These are phyloP conservation scores for Sclerotinia borealis DNA, from an alignment of 2,329 filamentous ascomycete species.

Conservation along the genomic window DNA sequence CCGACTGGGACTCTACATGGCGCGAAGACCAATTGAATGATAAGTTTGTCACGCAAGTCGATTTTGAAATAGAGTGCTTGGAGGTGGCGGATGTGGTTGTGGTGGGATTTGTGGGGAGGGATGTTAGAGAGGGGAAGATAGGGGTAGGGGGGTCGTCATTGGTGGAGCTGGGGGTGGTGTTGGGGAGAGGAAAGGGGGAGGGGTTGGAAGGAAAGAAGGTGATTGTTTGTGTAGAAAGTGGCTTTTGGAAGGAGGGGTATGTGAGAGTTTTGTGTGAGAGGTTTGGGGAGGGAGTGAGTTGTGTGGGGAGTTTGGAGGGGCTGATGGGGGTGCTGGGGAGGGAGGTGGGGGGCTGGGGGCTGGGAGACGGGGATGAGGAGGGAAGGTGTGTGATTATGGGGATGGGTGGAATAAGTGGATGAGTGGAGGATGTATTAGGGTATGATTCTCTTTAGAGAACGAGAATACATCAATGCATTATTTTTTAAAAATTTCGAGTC, in stretches of 20 bases:
- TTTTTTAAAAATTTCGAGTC: too few species aligned
- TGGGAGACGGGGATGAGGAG: background rate
- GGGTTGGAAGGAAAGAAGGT: slow-evolving; percentile 65
- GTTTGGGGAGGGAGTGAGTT: slow-evolving; percentile 38
- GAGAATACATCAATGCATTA: too few species aligned
- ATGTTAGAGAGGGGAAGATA: slow-evolving; percentile 69
- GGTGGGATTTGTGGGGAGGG: slow-evolving; percentile 55
- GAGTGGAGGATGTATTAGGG: slow-evolving; percentile 57
- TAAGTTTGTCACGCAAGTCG: slow-evolving; percentile 47
- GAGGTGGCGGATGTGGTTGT: slow-evolving; percentile 49
- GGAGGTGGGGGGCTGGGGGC: slow-evolving; percentile 50
- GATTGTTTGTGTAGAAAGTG: slow-evolving; percentile 65
- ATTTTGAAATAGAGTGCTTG: slow-evolving; percentile 56
- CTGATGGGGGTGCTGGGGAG: slow-evolving; percentile 43
- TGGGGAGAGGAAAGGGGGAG: slow-evolving; percentile 41
- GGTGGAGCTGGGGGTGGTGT: slow-evolving; percentile 47
- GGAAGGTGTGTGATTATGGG: slow-evolving; percentile 57
- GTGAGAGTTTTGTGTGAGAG: slow-evolving; percentile 50
- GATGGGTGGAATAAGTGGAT: slow-evolving; percentile 33
- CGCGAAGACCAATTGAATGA: slow-evolving; percentile 42
- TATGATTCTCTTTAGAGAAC: slow-evolving; percentile 72
- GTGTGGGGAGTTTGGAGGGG: slow-evolving; percentile 39
- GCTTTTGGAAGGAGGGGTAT: slow-evolving; percentile 55
- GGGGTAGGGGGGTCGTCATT: slow-evolving; percentile 45
- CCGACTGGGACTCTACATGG: slow-evolving; percentile 51